Evolutionary conservation across 257 asterid species (phyloP), one percentile per base, ranked within the genome.

Genomic region (Petrea volubilis): DNA sequence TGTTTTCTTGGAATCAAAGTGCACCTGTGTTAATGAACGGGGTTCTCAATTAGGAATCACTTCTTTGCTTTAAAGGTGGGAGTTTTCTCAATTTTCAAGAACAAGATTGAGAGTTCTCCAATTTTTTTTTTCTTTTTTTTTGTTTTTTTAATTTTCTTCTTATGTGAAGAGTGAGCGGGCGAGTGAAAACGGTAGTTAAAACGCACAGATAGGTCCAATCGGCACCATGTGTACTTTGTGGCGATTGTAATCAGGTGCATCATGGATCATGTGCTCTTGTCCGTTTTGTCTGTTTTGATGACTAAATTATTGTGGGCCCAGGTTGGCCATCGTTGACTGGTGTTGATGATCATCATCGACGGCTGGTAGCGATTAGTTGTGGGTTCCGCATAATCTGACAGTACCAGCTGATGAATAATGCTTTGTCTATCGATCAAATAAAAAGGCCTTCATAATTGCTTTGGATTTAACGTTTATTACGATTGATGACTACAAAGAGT

Each of bases 11-110:
- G 20, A 61, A 47, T 51, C 11, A 65, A 58, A 46, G 78, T 64
- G 56, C 31, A 82, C 43, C 7, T 2, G 38, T 12, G 47, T 27
- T 29, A 21, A 56, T 49, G 59, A 43, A 7, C 62, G 29, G 36
- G 43, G 15, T 43, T 27, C 49, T 9, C 1, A 38, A 41, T 38
- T 65, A 70, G 65, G 83, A 81, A 82, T 79, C 72, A 51, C 77
- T 85, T 76, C 83, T 82, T 83, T 85, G 88, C 87, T 85, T 83
- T 64, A 60, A 82, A 78, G 81, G 78, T 59, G 80, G 70, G 81
- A 62, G 14, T 70, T 72, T 75, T 55, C 10, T 2, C 10, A 52
- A 3, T n/a, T 33, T 20, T 33, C 40, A 70, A 51, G 63, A 41
- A 74, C n/a, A 73, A 78, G 63, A 52, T 43, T 56, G 17, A 66